Evolutionary conservation across 1,139 yeast genomes (phyloP).

Genomic region (Pneumocystis carinii): DNA sequence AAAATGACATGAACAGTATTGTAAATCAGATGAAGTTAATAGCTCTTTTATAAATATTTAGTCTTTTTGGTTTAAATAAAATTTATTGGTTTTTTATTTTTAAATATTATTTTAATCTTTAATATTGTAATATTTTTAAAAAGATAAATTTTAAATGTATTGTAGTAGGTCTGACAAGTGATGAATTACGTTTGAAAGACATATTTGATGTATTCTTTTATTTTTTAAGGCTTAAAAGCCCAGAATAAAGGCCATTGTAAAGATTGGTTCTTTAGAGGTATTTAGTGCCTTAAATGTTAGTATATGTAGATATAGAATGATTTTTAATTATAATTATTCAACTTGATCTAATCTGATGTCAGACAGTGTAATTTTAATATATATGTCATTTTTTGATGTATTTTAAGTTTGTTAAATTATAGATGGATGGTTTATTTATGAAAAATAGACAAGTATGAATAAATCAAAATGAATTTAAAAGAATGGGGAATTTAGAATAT

Average conservation of each 20-base stretch:
- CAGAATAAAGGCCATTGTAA: not conserved
- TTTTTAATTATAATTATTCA: not conserved
- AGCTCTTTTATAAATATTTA: too few relatives aligned
- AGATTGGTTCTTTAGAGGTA: not conserved
- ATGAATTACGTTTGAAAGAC: not conserved
- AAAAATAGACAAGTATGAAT: too few relatives aligned
- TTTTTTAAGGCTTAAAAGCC: not conserved
- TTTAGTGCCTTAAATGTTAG: not conserved
- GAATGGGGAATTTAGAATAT: too few relatives aligned
- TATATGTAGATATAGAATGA: not conserved
- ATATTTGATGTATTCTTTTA: not conserved
- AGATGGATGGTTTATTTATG: too few relatives aligned
- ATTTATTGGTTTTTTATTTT: too few relatives aligned
- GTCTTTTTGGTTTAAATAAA: too few relatives aligned
- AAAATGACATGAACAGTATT: too few relatives aligned
- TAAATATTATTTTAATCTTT: not conserved
- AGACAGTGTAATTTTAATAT: not conserved
- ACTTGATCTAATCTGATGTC: conserved; percentile 1
- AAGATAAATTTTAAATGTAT: not conserved
- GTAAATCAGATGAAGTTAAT: too few relatives aligned
- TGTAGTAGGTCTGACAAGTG: not conserved
- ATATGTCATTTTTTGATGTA: too few relatives aligned
- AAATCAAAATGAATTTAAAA: too few relatives aligned
- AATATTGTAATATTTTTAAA: not conserved
- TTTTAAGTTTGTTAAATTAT: too few relatives aligned